Evolutionary conservation across 768 basidiomycete genomes (phyloP), one percentile per base, ranked within the genome.

Genomic region (Collybiopsis confluens): DNA sequence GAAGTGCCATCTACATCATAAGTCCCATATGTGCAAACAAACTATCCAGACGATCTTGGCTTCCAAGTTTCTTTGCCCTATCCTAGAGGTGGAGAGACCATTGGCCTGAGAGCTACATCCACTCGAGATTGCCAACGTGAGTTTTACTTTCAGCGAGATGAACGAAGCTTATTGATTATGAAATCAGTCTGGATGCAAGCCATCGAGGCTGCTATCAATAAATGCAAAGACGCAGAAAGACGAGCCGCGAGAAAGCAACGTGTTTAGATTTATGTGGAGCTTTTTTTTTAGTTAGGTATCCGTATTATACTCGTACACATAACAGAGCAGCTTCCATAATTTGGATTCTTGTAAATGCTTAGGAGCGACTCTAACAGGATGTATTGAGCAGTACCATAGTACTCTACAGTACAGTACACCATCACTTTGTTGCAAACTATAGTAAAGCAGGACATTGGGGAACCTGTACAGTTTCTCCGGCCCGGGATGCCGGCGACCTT

Each of bases 61-160:
- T 85, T 95, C 73, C 78, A 82, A 52, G 66, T 94, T 11, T 72
- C 75, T 13, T 69, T 89, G 52, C 75, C 83, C 2, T 88, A 87
- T 65, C 83, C 84, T 35, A 78, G 88, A 44, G 89, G 89, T 30
- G 90, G 88, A 1, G 87, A 92, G 54, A 75, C 76, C 4, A 78
- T 93, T 41, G 68, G 70, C 16, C 67, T 92, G 49, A 78, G 80
- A 38, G 83, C 86, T 0, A 63, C 70, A 3, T 85, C 78, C 20
- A 68, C 74, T 0, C 73, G 83, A 4, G 86, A 90, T 37, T 82
- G 85, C 53, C 77, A 81, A 58, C 57, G 74, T 71, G 56, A 60
- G 68, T 63, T 2, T 13, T 51, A 43, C 24, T 48, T 30, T 54
- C 18, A 20, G 6, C 28, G 26, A n/a, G 11, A 15, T 1, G 24